Evolutionary conservation across 768 basidiomycete species (phyloP).

Genomic region (Leccinum rimulosum): DNA sequence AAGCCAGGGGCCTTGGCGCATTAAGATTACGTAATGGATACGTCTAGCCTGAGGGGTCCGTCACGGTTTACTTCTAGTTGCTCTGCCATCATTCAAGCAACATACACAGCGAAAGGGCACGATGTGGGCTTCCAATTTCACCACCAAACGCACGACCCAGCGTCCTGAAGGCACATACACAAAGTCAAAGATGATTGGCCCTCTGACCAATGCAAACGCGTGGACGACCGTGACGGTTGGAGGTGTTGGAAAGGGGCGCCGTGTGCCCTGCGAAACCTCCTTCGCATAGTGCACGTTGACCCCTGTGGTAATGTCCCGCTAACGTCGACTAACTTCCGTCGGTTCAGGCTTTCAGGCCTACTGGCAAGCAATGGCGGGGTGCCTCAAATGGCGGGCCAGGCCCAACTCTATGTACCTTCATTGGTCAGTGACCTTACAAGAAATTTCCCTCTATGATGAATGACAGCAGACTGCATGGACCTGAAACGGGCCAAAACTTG

Average conservation of each 20-base stretch:
- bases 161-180: neutral
- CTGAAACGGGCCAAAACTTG: neutral
- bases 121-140: neutral
- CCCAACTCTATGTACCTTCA: neutral
- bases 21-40: neutral
- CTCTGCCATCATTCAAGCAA: too few relatives aligned
- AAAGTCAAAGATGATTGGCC: neutral
- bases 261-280: neutral
- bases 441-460: neutral
- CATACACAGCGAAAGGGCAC: too few relatives aligned
- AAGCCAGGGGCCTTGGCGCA: neutral
- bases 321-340: neutral
- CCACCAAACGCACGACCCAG: neutral
- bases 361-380: neutral
- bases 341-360: too few relatives aligned
- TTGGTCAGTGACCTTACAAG: neutral
- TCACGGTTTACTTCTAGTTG: too few relatives aligned
- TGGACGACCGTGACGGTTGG: neutral
- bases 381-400: neutral
- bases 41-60: too few relatives aligned
- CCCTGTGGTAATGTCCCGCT: neutral
- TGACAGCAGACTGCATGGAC: neutral
- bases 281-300: neutral
- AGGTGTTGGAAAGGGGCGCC: too few relatives aligned
- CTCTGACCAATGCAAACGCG: neutral